These are phyloP conservation scores for Metschnikowia continentalis DNA, from an alignment of 805 yeast species.

Conservation along the genomic window DNA sequence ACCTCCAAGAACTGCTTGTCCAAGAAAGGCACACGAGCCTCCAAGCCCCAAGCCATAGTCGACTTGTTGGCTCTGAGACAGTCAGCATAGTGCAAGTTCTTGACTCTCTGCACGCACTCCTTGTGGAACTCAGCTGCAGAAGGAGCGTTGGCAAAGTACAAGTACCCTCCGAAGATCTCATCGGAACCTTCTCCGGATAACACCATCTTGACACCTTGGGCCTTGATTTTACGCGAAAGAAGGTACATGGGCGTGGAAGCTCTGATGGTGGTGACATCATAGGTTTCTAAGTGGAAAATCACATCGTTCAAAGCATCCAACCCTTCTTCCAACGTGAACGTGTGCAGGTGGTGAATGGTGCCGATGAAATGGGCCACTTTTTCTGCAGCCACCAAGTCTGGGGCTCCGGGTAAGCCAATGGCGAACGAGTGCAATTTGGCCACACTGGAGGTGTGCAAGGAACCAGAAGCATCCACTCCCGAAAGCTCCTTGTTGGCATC, in stretches of 20 bases:
- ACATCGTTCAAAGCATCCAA: constrained; percentile 93
- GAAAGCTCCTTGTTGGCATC: constrained; percentile 71
- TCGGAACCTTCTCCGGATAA: constrained; percentile 98
- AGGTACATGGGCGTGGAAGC: constrained; percentile 99
- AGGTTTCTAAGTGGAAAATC: constrained; percentile 93
- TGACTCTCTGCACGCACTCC: constrained; percentile 93
- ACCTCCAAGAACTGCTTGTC: constrained; percentile 89
- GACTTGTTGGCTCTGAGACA: constrained; percentile 99
- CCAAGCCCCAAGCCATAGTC: constrained; percentile 99
- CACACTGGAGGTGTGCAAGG: constrained; percentile 73
- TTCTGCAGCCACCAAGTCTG: constrained; percentile 93
- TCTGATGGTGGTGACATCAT: constrained; percentile 96
- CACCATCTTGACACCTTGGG: constrained; percentile 99
- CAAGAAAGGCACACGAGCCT: constrained; percentile 98
- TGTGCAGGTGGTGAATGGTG: constrained; percentile 95
- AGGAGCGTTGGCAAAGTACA: constrained; percentile 97
- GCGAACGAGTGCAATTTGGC: constrained; percentile 92
- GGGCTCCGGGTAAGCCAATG: constrained; percentile 95
- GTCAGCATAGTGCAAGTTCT: constrained; percentile 95
- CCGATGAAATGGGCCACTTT: constrained; percentile 96
- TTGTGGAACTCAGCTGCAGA: constrained; percentile 87
- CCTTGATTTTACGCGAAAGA: constrained; percentile 93
- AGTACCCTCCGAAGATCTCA: constrained; percentile 97
- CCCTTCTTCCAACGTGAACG: constrained; percentile 95
- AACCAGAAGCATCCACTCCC: constrained; percentile 89